A percentile compares a stretch with the other conserved stretches of the same genome.
phyloP scores from a whole-genome alignment of 495 filamentous ascomycete genomes.

The Penicillium goetzii region DNA sequence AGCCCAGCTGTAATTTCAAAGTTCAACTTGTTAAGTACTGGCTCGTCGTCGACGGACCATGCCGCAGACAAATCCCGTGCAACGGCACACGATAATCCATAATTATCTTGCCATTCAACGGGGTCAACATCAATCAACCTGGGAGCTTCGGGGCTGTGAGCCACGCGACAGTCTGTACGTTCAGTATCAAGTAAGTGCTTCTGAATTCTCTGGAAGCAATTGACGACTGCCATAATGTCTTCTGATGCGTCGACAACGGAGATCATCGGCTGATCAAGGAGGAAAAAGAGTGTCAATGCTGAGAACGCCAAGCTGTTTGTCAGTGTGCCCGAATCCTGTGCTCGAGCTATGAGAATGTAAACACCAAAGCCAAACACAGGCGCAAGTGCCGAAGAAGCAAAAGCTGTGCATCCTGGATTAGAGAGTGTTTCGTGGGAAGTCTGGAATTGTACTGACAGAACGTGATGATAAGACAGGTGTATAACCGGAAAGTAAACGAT shows the following conservation, averaged over 20 bases:
- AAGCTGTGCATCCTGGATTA: conserved; percentile 20
- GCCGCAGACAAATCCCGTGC: conserved; percentile 24
- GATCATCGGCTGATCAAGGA: conserved; percentile 28
- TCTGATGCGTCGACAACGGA: conserved; percentile 25
- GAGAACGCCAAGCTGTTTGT: conserved; percentile 32
- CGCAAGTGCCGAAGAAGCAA: conserved; percentile 24
- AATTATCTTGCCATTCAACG: neutral
- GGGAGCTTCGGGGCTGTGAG: neutral
- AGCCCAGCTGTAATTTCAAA: conserved; percentile 36
- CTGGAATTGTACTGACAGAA: conserved; percentile 15
- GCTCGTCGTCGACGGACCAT: conserved; percentile 27
- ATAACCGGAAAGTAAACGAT: conserved; percentile 21
- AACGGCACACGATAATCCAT: conserved; percentile 12
- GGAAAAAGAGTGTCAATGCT: conserved; percentile 29
- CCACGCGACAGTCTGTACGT: conserved; percentile 19
- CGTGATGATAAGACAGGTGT: conserved; percentile 19
- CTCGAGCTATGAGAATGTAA: conserved; percentile 24
- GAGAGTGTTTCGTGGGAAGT: neutral
- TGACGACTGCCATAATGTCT: conserved; percentile 28
- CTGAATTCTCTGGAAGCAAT: conserved; percentile 35
- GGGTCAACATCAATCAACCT: conserved; percentile 19
- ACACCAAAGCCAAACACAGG: conserved; percentile 32
- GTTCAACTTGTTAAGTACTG: conserved; percentile 20
- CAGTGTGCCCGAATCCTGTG: conserved; percentile 22
- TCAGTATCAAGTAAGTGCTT: conserved; percentile 26